Percentiles rank a stretch among this genome's conserved stretches.
Evolutionary conservation across 1,139 yeast species (phyloP).

Genomic region (Yamadazyma taylorii): DNA sequence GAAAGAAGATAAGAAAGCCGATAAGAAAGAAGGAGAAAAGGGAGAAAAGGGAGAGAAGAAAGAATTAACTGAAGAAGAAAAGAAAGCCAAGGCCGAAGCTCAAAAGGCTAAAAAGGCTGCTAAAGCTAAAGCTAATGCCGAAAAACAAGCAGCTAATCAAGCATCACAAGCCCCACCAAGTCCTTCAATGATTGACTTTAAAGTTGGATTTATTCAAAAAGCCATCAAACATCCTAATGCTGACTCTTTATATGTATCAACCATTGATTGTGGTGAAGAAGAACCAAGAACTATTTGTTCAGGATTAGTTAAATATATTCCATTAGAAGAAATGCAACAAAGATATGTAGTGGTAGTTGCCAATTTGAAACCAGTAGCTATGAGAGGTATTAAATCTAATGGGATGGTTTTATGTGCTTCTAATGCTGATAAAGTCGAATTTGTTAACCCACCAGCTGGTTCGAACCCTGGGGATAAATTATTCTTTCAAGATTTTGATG

Average conservation of each 20-base stretch:
- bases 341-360: constrained; percentile 54
- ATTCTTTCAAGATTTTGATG: constrained; percentile 87
- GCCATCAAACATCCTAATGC: constrained; percentile 98
- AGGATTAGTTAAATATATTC: constrained; percentile 61
- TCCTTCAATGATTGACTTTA: constrained; percentile 85
- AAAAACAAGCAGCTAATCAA: constrained; percentile 55
- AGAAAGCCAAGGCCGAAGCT: constrained; percentile 54
- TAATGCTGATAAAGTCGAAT: constrained; percentile 68
- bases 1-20: constrained; percentile 22
- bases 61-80: constrained; percentile 56
- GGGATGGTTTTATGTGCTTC: constrained; percentile 99
- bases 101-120: constrained; percentile 78
- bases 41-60: constrained; percentile 18
- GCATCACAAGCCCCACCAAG: constrained; percentile 62
- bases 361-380: constrained; percentile 64
- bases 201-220: constrained; percentile 96
- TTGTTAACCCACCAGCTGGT: constrained; percentile 94
- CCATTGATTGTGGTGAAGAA: constrained; percentile 94
- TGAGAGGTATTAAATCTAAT: constrained; percentile 86
- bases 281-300: constrained; percentile 98
- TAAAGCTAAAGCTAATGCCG: constrained; percentile 66
- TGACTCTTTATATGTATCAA: constrained; percentile 91
- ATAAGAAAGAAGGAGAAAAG: constrained; percentile 17
- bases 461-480: constrained; percentile 95
- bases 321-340: constrained; percentile 47